phyloP scores from a whole-genome alignment of 345 rosid genomes.

The Gossypium arboreum region DNA sequence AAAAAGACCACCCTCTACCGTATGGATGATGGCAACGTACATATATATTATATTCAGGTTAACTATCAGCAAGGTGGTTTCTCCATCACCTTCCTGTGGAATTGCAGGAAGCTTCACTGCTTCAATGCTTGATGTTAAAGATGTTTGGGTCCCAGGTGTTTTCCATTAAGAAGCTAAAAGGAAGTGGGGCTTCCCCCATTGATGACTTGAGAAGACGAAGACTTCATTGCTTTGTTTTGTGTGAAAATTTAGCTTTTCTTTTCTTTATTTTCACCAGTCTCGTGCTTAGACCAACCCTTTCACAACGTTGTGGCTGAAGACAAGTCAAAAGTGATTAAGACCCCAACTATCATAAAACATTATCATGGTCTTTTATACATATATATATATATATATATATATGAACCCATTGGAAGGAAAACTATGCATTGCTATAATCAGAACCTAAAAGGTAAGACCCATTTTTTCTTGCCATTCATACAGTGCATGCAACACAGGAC shows the following conservation, averaged over 20 bases:
- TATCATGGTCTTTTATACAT: background rate
- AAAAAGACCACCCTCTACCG: background rate
- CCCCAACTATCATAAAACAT: background rate
- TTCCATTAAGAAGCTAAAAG: background rate
- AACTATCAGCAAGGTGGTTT: slow-evolving; percentile 24
- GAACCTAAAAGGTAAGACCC: too few relatives aligned
- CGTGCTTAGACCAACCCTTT: slow-evolving; percentile 12
- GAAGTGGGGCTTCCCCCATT: background rate
- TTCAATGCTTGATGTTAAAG: slow-evolving; percentile 23
- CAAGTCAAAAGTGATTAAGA: slow-evolving; percentile 17
- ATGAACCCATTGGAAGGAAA: background rate
- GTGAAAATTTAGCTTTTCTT: background rate
- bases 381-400: background rate
- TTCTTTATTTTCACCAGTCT: background rate
- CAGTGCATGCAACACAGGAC: too few relatives aligned
- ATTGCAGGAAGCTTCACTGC: slow-evolving; percentile 40
- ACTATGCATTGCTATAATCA: too few relatives aligned
- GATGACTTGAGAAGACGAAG: slow-evolving; percentile 7
- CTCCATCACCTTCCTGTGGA: slow-evolving; percentile 32
- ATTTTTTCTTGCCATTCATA: too few relatives aligned
- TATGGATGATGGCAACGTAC: background rate
- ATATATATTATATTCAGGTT: background rate
- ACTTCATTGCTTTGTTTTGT: background rate
- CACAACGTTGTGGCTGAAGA: slow-evolving; percentile 12
- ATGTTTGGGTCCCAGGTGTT: background rate